Evolutionary conservation across 257 asterid species (phyloP).

Genomic region (Gentiana dahurica): DNA sequence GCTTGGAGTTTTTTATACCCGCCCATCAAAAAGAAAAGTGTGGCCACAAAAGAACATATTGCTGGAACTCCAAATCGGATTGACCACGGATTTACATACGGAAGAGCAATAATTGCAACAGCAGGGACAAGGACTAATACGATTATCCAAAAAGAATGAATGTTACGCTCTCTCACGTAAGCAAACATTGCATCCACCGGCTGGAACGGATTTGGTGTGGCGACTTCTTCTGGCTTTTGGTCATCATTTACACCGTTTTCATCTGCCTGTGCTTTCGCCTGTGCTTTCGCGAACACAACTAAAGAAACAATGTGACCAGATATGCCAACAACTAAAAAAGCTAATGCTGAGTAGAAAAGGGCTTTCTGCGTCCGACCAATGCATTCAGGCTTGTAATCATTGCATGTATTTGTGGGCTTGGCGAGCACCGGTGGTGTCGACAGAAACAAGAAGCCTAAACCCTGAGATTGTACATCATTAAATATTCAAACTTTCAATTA

Average conservation of each 20-base stretch:
- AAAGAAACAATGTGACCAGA: slow-evolving; percentile 26
- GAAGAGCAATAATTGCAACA: slow-evolving; percentile 34
- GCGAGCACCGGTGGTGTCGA: slow-evolving; percentile 8
- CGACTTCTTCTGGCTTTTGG: background rate
- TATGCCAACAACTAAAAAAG: slow-evolving; percentile 4
- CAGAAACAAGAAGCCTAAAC: slow-evolving; percentile 7
- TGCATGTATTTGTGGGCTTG: slow-evolving; percentile 4
- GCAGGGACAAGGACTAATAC: slow-evolving; percentile 12
- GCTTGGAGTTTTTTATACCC: slow-evolving; percentile 7
- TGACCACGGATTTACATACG: slow-evolving; percentile 44
- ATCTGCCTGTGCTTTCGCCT: background rate
- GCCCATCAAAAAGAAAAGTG: slow-evolving; percentile 24
- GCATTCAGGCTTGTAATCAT: slow-evolving; percentile 7
- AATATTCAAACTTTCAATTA: too few species aligned
- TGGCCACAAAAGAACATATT: slow-evolving; percentile 26
- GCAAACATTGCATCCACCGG: slow-evolving; percentile 11
- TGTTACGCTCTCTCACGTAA: background rate
- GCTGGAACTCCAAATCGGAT: slow-evolving; percentile 46
- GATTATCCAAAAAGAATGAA: background rate
- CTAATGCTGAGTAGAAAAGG: slow-evolving; percentile 7
- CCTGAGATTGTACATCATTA: background rate
- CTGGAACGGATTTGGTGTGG: slow-evolving; percentile 1
- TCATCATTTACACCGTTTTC: background rate
- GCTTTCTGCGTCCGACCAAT: slow-evolving; percentile 8
- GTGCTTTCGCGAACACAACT: slow-evolving; percentile 15